Conservation (phyloP, 257 asterid species). For the Solanum pinnatisectum region DNA sequence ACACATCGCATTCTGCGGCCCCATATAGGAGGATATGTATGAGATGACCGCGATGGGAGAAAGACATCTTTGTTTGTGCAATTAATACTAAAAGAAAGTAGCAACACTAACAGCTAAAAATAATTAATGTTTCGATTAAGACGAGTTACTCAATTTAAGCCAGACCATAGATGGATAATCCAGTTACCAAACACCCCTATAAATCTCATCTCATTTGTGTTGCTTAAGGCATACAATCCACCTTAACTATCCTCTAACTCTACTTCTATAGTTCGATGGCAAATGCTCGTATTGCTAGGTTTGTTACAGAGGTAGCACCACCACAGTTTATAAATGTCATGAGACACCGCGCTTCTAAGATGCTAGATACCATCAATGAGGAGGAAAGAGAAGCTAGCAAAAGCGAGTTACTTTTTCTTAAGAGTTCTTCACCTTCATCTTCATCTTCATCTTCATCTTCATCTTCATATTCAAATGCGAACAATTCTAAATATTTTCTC, state of each 20-base stretch:
- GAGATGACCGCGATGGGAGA: background rate
- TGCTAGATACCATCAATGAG: slow-evolving; percentile 59
- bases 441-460: too few relatives aligned
- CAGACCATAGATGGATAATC: background rate
- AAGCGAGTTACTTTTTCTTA: background rate
- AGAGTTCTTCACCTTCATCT: background rate
- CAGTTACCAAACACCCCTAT: slow-evolving; percentile 10
- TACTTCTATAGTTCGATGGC: slow-evolving; percentile 23
- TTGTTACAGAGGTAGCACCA: slow-evolving; percentile 55
- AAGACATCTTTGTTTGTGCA: background rate
- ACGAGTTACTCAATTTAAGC: slow-evolving; percentile 9
- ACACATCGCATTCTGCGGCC: background rate
- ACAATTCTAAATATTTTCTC: background rate
- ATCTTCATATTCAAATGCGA: background rate
- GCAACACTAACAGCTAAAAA: slow-evolving; percentile 32
- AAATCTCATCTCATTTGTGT: slow-evolving; percentile 2
- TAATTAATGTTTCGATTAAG: slow-evolving; percentile 7
- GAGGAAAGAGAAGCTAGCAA: slow-evolving; percentile 41
- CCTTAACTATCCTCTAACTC: background rate
- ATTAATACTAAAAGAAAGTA: slow-evolving; percentile 27
- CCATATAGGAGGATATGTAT: background rate
- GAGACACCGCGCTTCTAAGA: slow-evolving; percentile 40
- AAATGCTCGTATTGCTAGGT: slow-evolving; percentile 45
- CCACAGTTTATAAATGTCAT: slow-evolving; percentile 42
- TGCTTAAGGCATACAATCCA: background rate